Evolutionary conservation across 2,329 filamentous ascomycete genomes (phyloP).

Genomic region (Ampelomyces quisqualis): DNA sequence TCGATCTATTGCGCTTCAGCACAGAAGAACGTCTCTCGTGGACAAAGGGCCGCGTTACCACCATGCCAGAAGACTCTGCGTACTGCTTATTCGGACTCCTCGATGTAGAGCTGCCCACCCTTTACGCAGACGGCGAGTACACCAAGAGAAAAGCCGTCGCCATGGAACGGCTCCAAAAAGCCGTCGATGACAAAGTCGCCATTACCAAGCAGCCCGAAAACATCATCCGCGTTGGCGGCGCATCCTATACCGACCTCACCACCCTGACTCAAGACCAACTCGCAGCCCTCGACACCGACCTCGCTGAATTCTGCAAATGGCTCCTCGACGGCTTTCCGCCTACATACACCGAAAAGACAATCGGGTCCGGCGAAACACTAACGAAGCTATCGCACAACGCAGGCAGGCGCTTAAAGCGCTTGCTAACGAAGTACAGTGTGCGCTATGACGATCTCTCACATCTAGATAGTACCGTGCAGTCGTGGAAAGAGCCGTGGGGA

Average conservation of each 20-base stretch:
- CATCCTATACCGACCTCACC: not conserved
- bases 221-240: not conserved
- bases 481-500: not conserved
- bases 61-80: constrained; percentile 4
- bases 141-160: constrained; percentile 1
- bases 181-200: not conserved
- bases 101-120: constrained; percentile 5
- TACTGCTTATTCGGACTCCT: constrained; percentile 16
- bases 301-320: not conserved
- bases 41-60: constrained; percentile 13
- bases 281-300: not conserved
- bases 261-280: not conserved
- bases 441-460: not conserved
- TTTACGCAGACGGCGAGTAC: constrained; percentile 4
- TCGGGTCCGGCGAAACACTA: not conserved
- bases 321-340: not conserved
- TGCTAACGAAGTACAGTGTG: not conserved
- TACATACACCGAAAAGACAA: not conserved
- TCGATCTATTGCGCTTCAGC: constrained; percentile 8
- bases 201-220: not conserved
- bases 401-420: not conserved
- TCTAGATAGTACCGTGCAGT: not conserved
- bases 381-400: not conserved
- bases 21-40: constrained; percentile 11
- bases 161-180: not conserved